A percentile compares a stretch with the other conserved stretches of the same genome.
phyloP scores from a whole-genome alignment of 2,329 filamentous ascomycete species.

The Ustilaginoidea virens region DNA sequence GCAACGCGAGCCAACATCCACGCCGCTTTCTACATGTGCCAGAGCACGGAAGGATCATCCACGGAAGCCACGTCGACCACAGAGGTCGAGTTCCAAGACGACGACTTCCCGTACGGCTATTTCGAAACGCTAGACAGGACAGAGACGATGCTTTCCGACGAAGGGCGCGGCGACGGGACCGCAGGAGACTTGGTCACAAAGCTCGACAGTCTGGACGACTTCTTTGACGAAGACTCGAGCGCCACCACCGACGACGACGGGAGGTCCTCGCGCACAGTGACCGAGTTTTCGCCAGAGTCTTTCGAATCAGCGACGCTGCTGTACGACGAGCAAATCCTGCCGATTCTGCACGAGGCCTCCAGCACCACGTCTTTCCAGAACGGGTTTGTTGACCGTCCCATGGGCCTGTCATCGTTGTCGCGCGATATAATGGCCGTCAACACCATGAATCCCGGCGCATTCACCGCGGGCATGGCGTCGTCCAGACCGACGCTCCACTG shows the following conservation, averaged over 20 bases:
- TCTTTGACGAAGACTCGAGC: slow-evolving; percentile 56
- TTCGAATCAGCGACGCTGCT: slow-evolving; percentile 65
- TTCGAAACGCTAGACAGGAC: slow-evolving; percentile 59
- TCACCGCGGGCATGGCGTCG: slow-evolving; percentile 29
- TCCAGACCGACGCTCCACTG: slow-evolving; percentile 57
- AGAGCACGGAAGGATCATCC: slow-evolving; percentile 43
- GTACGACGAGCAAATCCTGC: slow-evolving; percentile 86
- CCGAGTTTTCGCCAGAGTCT: slow-evolving; percentile 47
- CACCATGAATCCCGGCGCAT: slow-evolving; percentile 46
- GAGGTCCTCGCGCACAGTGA: slow-evolving; percentile 45
- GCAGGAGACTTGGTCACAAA: slow-evolving; percentile 65
- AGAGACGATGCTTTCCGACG: slow-evolving; percentile 87
- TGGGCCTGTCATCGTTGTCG: slow-evolving; percentile 38
- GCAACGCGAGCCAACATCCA: slow-evolving; percentile 85
- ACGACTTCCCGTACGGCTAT: slow-evolving; percentile 74
- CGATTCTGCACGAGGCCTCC: slow-evolving; percentile 74
- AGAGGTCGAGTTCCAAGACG: slow-evolving; percentile 82
- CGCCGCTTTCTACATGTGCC: slow-evolving; percentile 89
- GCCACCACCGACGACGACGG: slow-evolving; percentile 43
- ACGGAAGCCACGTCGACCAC: slow-evolving; percentile 55
- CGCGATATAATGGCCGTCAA: slow-evolving; percentile 42
- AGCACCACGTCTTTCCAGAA: slow-evolving; percentile 76
- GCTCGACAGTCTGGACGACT: slow-evolving; percentile 65
- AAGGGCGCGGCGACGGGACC: slow-evolving; percentile 53
- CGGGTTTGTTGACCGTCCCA: slow-evolving; percentile 63